A percentile compares a stretch with the other conserved stretches of the same genome.
phyloP scores from a whole-genome alignment of 805 yeast genomes.

The Scheffersomyces stipitis region DNA sequence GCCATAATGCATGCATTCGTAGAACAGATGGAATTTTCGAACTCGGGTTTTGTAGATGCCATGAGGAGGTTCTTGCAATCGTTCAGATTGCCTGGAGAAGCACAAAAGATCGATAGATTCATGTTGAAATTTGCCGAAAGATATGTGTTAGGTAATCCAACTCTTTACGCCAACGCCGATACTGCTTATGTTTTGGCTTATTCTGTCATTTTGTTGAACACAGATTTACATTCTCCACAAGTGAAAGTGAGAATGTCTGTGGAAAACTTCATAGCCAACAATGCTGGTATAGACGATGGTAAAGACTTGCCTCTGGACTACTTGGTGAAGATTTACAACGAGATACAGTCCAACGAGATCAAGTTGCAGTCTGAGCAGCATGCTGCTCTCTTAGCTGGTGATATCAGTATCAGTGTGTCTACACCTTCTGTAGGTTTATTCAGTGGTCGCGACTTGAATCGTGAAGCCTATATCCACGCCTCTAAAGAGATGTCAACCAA shows the following conservation, averaged over 20 bases:
- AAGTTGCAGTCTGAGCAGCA: constrained; percentile 92
- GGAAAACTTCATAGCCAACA: constrained; percentile 83
- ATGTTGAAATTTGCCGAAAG: constrained; percentile 97
- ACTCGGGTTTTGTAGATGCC: constrained; percentile 76
- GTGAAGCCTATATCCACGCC: constrained; percentile 89
- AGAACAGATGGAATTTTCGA: constrained; percentile 76
- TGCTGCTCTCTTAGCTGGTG: constrained; percentile 79
- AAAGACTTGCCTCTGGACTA: constrained; percentile 76
- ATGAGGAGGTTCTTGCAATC: constrained; percentile 79
- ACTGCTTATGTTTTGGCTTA: constrained; percentile 90
- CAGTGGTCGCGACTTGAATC: constrained; percentile 64
- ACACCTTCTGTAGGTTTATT: constrained; percentile 54
- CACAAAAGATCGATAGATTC: constrained; percentile 94
- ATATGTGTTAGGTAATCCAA: constrained; percentile 84
- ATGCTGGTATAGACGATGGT: constrained; percentile 90
- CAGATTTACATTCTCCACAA: constrained; percentile 89
- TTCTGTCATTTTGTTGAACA: constrained; percentile 88
- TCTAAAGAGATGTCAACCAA: constrained; percentile 88
- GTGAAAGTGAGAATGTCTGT: constrained; percentile 84
- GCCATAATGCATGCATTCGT: constrained; percentile 92
- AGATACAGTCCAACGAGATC: constrained; percentile 82
- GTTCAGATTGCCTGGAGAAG: constrained; percentile 96
- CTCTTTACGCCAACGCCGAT: constrained; percentile 87
- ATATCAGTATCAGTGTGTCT: constrained; percentile 31
- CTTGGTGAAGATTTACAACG: constrained; percentile 67